Evolutionary conservation across 495 filamentous ascomycete species (phyloP).

Genomic region (Tuber microsphaerosporum): DNA sequence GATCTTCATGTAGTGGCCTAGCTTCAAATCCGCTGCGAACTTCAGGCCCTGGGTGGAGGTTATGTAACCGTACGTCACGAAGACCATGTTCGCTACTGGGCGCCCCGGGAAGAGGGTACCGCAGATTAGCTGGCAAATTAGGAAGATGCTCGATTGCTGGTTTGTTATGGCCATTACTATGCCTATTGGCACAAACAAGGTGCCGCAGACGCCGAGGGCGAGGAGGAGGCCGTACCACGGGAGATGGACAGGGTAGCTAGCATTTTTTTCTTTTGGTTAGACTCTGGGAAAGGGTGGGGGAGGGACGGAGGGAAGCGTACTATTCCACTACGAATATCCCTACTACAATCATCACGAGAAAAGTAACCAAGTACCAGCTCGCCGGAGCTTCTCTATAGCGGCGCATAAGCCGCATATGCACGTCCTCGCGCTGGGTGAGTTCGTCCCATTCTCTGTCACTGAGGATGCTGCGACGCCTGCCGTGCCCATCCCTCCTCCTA

Average conservation of each 20-base stretch:
- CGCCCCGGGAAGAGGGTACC: constrained; percentile 71
- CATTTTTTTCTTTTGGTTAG: background rate
- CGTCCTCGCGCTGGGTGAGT: constrained; percentile 60
- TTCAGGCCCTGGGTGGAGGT: constrained; percentile 76
- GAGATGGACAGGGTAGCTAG: constrained; percentile 59
- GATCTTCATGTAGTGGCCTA: constrained; percentile 91
- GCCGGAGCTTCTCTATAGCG: constrained; percentile 67
- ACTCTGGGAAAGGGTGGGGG: constrained; percentile 39
- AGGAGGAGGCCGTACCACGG: constrained; percentile 73
- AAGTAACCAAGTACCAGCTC: constrained; percentile 67
- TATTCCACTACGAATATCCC: constrained; percentile 80
- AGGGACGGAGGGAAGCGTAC: constrained; percentile 22
- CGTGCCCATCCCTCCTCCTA: constrained; percentile 45
- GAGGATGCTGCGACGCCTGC: constrained; percentile 21
- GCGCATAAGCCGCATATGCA: constrained; percentile 71
- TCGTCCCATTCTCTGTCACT: constrained; percentile 48
- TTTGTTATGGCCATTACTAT: constrained; percentile 84
- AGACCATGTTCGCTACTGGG: constrained; percentile 82
- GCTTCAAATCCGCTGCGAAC: constrained; percentile 77
- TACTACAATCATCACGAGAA: constrained; percentile 61
- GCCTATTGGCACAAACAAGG: constrained; percentile 72
- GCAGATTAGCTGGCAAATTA: constrained; percentile 75
- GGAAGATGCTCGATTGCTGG: constrained; percentile 70
- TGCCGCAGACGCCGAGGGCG: constrained; percentile 61
- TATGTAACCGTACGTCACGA: constrained; percentile 74